Conservation (phyloP, 1,284 basidiomycete genomes). For the Ceratobasidium theobromae region DNA sequence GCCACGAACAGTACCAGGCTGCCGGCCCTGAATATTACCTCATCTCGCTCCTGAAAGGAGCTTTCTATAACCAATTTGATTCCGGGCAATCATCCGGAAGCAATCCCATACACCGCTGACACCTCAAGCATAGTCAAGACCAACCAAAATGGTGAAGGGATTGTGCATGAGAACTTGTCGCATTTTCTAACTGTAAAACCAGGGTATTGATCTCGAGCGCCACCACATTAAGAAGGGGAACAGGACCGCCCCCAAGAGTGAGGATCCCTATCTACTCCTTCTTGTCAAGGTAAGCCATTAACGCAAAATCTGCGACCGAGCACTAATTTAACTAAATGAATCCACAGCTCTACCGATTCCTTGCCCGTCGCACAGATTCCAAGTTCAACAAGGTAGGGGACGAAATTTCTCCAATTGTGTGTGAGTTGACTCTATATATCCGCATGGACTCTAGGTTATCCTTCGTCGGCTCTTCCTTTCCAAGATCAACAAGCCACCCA, state of each 20-base stretch:
- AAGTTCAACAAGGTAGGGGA: constrained; percentile 87
- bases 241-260: constrained; percentile 94
- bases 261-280: constrained; percentile 98
- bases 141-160: constrained; percentile 28
- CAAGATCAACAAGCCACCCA: constrained; percentile 95
- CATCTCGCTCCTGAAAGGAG: neutral
- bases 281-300: constrained; percentile 85
- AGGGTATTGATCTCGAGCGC: constrained; percentile 97
- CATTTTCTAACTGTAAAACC: constrained; percentile 20
- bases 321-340: constrained; percentile 1
- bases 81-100: constrained; percentile 44
- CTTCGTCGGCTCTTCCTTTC: constrained; percentile 97
- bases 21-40: constrained; percentile 4
- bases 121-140: constrained; percentile 37
- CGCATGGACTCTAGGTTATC: constrained; percentile 60
- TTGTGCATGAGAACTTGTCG: neutral
- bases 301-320: neutral
- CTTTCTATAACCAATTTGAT: constrained; percentile 9
- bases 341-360: constrained; percentile 93
- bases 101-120: constrained; percentile 48
- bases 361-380: constrained; percentile 95
- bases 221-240: constrained; percentile 99
- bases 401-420: constrained; percentile 15
- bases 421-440: constrained; percentile 26
- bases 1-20: neutral